phyloP scores from a whole-genome alignment of 2,329 filamentous ascomycete species.

The Ophiostoma sp. region DNA sequence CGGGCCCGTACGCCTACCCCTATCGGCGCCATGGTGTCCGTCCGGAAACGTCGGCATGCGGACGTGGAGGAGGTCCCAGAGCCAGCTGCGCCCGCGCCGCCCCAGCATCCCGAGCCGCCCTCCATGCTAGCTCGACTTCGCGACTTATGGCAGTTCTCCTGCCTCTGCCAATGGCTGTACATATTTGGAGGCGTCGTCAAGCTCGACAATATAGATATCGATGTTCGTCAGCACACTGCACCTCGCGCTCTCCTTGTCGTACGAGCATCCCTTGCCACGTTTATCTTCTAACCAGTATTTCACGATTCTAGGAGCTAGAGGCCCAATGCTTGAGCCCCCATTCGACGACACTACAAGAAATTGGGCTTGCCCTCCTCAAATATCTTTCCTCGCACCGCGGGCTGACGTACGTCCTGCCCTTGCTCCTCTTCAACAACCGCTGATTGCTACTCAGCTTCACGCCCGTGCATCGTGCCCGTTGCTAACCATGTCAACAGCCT shows the following conservation, averaged over 20 bases:
- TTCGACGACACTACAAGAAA: conserved; percentile 68
- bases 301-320: conserved; percentile 69
- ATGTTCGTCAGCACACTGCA: conserved; percentile 51
- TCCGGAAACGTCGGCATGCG: conserved; percentile 37
- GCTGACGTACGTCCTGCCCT: conserved; percentile 60
- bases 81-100: neutral
- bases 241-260: neutral
- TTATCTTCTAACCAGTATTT: neutral
- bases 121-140: conserved; percentile 62
- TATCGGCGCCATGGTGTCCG: conserved; percentile 30
- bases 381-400: conserved; percentile 90
- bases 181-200: conserved; percentile 86
- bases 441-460: too few species aligned
- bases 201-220: conserved; percentile 81
- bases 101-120: conserved; percentile 27
- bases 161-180: conserved; percentile 87
- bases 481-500: conserved; percentile 45
- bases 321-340: conserved; percentile 76
- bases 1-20: neutral
- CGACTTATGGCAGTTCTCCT: conserved; percentile 94
- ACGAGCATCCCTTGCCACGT: neutral
- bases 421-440: too few species aligned
- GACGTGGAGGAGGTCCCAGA: conserved; percentile 7
- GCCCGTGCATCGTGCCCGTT: too few species aligned
- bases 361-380: conserved; percentile 83